Evolutionary conservation across 805 yeast genomes (phyloP).

Genomic region (Candida lessepsii): DNA sequence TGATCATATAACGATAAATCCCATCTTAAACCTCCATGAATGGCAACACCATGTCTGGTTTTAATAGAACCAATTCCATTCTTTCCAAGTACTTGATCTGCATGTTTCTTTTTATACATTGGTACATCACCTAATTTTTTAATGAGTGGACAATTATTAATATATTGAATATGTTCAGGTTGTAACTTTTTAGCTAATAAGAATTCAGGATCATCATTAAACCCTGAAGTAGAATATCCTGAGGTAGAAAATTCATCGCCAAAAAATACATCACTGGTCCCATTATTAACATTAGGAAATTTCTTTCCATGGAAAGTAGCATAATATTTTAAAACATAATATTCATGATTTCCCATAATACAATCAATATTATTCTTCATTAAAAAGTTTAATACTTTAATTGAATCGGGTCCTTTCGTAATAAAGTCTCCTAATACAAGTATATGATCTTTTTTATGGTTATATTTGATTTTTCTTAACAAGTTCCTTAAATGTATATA

Average conservation of each 20-base stretch:
- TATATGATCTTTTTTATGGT: conserved; percentile 52
- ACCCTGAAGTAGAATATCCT: conserved; percentile 16
- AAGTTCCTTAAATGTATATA: conserved; percentile 53
- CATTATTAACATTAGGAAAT: conserved; percentile 26
- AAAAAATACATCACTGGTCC: not conserved
- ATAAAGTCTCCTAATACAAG: conserved; percentile 82
- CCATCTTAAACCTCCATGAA: conserved; percentile 83
- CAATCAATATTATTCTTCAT: conserved; percentile 61
- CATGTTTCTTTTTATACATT: conserved; percentile 28
- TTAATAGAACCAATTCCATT: conserved; percentile 11
- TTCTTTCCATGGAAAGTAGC: conserved; percentile 54
- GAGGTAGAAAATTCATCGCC: too few relatives aligned
- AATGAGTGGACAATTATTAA: conserved; percentile 65
- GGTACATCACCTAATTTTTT: conserved; percentile 61
- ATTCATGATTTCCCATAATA: conserved; percentile 88
- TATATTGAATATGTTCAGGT: conserved; percentile 59
- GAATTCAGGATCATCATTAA: conserved; percentile 37
- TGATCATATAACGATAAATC: conserved; percentile 55
- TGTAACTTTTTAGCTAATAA: conserved; percentile 52
- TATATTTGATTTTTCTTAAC: conserved; percentile 48
- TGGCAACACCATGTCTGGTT: conserved; percentile 50
- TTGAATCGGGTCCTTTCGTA: conserved; percentile 78
- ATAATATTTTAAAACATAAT: conserved; percentile 64
- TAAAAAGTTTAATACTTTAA: conserved; percentile 65
- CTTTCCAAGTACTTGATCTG: conserved; percentile 24